These are phyloP conservation scores for Cytospora leucostoma DNA, from an alignment of 2,329 filamentous ascomycete genomes.

Conservation along the genomic window DNA sequence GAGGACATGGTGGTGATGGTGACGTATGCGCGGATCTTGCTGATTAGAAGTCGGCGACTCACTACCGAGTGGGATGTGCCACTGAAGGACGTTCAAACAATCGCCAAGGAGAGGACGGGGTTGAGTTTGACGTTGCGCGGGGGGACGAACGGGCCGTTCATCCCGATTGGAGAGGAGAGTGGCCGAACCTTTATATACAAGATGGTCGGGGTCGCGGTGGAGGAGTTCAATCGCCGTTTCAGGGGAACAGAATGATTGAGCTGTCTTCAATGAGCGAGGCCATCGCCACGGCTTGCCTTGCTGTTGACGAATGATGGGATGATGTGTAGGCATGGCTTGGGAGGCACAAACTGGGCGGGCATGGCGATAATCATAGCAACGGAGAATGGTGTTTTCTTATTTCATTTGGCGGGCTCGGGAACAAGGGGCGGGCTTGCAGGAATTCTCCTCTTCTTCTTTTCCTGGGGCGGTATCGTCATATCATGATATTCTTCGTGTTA, in stretches of 20 bases:
- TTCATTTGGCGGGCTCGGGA: neutral
- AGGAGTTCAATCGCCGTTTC: constrained; percentile 67
- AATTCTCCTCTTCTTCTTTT: neutral
- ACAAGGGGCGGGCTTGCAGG: neutral
- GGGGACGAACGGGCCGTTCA: constrained; percentile 90
- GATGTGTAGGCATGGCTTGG: neutral
- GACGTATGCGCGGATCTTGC: constrained; percentile 83
- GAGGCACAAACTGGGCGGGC: neutral
- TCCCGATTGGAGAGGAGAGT: constrained; percentile 89
- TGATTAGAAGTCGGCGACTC: constrained; percentile 83
- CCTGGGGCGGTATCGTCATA: neutral
- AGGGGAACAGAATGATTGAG: constrained; percentile 42
- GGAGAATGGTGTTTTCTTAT: constrained; percentile 18
- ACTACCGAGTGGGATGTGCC: constrained; percentile 95
- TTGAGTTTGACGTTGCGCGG: constrained; percentile 87
- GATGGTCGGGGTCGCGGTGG: constrained; percentile 66
- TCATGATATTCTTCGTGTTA: neutral
- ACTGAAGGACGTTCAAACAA: constrained; percentile 94
- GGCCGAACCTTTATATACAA: constrained; percentile 63
- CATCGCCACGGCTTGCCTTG: neutral
- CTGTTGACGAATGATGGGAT: neutral
- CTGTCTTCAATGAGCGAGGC: neutral
- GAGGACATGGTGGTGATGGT: constrained; percentile 91
- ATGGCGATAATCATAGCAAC: constrained; percentile 9
- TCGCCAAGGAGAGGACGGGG: constrained; percentile 93